phyloP scores from a whole-genome alignment of 805 yeast species.

The Lipomyces starkeyi region DNA sequence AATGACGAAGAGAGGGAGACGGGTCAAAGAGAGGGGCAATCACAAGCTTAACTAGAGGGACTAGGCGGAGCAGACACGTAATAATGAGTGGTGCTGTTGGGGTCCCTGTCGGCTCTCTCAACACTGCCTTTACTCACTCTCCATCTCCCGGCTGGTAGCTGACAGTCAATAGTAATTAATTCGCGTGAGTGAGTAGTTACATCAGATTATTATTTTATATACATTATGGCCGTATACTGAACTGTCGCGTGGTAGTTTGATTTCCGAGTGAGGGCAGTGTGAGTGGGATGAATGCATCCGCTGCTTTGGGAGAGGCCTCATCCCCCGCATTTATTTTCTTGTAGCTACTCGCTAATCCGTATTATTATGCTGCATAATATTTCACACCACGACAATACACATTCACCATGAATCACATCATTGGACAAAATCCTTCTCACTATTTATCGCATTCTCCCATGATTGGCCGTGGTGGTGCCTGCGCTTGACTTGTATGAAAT shows the following conservation, averaged over 20 bases:
- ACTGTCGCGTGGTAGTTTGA: not conserved
- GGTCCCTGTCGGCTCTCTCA: not conserved
- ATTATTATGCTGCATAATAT: not conserved
- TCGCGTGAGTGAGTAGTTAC: not conserved
- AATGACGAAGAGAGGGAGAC: constrained; percentile 1
- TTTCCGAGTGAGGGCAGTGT: not conserved
- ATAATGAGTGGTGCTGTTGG: not conserved
- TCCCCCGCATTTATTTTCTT: not conserved
- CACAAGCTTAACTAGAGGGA: not conserved
- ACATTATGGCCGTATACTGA: no score
- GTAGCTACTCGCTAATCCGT: not conserved
- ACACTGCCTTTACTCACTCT: not conserved
- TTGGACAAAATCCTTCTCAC: not conserved
- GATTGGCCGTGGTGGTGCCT: not conserved
- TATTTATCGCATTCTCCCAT: not conserved
- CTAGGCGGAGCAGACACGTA: not conserved
- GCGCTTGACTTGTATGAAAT: not conserved
- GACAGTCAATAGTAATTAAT: not conserved
- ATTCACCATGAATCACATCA: not conserved
- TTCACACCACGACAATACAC: not conserved
- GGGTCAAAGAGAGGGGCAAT: not conserved
- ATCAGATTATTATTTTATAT: no score
- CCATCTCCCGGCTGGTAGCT: not conserved
- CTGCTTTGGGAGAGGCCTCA: not conserved
- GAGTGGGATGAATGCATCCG: not conserved